Conservation (phyloP, 352 stramenopile species). For the Phytopythium kandeliae region DNA sequence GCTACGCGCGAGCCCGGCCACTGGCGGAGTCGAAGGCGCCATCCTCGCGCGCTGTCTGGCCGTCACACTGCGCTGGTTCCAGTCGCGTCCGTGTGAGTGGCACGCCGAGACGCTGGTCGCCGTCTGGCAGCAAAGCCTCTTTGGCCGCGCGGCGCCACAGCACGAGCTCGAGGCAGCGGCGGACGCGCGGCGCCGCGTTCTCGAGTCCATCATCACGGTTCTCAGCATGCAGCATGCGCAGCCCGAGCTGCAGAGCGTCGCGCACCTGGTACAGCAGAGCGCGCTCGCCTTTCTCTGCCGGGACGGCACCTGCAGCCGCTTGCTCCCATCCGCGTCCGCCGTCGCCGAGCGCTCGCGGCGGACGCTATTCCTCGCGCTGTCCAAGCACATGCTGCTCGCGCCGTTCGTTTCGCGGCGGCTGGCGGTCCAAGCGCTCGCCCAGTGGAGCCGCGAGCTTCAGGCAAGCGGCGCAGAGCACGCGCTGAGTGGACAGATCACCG, state of each 20-base stretch:
- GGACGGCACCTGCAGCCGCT: constrained; percentile 13
- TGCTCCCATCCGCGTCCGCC: not conserved
- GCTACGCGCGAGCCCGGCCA: constrained; percentile 41
- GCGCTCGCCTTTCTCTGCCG: constrained; percentile 49
- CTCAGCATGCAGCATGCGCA: constrained; percentile 44
- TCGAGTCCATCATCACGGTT: constrained; percentile 27
- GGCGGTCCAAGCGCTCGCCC: constrained; percentile 27
- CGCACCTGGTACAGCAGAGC: constrained; percentile 44
- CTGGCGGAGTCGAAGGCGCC: constrained; percentile 32
- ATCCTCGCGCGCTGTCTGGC: constrained; percentile 43
- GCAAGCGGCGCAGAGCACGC: constrained; percentile 7
- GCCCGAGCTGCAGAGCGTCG: constrained; percentile 18
- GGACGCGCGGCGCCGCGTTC: not conserved
- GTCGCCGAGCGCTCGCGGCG: not conserved
- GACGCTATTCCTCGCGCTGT: constrained; percentile 34
- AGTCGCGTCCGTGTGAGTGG: constrained; percentile 54
- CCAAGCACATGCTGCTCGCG: constrained; percentile 53
- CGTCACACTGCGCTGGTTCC: constrained; percentile 58
- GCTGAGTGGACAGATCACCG: constrained; percentile 30
- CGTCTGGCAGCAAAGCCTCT: constrained; percentile 56
- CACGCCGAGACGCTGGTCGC: constrained; percentile 47
- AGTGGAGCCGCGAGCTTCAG: constrained; percentile 30
- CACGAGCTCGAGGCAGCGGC: not conserved
- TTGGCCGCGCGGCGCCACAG: constrained; percentile 20
- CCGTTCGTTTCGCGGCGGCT: constrained; percentile 41